These are phyloP conservation scores for Phytophthora pluvialis DNA, from an alignment of 352 stramenopile species.

Conservation along the genomic window DNA sequence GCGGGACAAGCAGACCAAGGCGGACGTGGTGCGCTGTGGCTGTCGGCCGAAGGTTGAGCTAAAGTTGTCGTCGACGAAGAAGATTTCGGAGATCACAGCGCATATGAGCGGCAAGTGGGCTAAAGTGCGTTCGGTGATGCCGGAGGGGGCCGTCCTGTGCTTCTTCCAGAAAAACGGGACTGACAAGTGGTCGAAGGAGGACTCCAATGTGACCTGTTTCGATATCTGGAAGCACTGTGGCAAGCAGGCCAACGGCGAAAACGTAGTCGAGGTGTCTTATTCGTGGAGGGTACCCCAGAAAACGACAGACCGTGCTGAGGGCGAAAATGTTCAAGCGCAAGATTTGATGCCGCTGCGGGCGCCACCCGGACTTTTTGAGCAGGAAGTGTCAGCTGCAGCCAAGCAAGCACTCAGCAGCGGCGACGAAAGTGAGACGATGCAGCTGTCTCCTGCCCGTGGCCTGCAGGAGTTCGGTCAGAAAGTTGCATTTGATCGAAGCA, in stretches of 20 bases:
- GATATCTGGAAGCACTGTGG: conserved; percentile 78
- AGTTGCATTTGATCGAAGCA: conserved; percentile 49
- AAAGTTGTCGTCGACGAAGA: conserved; percentile 81
- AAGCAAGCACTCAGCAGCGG: conserved; percentile 28
- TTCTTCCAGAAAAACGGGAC: conserved; percentile 63
- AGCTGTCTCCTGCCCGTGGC: conserved; percentile 32
- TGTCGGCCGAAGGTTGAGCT: conserved; percentile 83
- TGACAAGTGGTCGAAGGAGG: conserved; percentile 50
- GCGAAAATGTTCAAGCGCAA: conserved; percentile 21
- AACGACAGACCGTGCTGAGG: neutral
- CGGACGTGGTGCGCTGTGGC: conserved; percentile 48
- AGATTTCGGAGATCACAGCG: conserved; percentile 72
- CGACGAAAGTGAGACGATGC: conserved; percentile 26
- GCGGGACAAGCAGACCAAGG: conserved; percentile 65
- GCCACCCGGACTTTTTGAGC: conserved; percentile 32
- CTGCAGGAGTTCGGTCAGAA: conserved; percentile 53
- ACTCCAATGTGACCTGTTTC: conserved; percentile 63
- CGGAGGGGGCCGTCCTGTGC: conserved; percentile 43
- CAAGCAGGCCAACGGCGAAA: conserved; percentile 65
- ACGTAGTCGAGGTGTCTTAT: conserved; percentile 80
- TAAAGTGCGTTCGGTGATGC: conserved; percentile 42
- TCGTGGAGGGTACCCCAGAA: conserved; percentile 42
- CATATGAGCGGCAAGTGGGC: conserved; percentile 85
- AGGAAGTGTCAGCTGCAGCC: conserved; percentile 24
- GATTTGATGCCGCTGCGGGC: conserved; percentile 31